phyloP scores from a whole-genome alignment of 2,329 filamentous ascomycete genomes.

The Aspergillus ustus region DNA sequence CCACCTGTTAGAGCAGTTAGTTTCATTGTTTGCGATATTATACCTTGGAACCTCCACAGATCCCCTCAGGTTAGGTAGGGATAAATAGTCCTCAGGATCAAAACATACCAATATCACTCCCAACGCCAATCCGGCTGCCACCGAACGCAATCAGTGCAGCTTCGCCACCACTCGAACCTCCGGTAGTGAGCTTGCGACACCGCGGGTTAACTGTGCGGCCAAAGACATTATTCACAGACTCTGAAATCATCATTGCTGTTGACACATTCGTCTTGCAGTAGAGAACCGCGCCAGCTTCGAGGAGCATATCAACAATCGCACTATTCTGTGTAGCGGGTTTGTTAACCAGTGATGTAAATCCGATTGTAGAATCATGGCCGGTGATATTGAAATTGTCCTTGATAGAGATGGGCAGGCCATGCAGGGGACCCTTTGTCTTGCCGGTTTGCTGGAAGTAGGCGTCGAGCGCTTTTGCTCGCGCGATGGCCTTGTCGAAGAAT shows the following conservation, averaged over 20 bases:
- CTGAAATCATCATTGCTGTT: constrained; percentile 50
- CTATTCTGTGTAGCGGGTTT: constrained; percentile 27
- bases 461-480: constrained; percentile 58
- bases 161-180: constrained; percentile 44
- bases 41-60: too few species aligned
- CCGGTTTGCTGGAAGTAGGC: constrained; percentile 51
- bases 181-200: constrained; percentile 39
- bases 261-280: constrained; percentile 48
- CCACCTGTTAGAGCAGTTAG: constrained; percentile 28
- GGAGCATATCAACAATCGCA: constrained; percentile 44
- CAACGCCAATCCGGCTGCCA: constrained; percentile 38
- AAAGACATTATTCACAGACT: constrained; percentile 49
- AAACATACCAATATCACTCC: constrained; percentile 44
- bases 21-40: too few species aligned
- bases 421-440: constrained; percentile 43
- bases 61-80: too few species aligned
- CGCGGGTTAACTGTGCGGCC: constrained; percentile 47
- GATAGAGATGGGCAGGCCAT: constrained; percentile 47
- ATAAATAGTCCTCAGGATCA: neutral
- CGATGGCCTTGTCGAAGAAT: constrained; percentile 59
- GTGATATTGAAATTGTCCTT: constrained; percentile 46
- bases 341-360: constrained; percentile 24
- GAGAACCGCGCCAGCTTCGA: constrained; percentile 46
- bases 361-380: constrained; percentile 27
- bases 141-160: constrained; percentile 40